A percentile compares a stretch with the other conserved stretches of the same genome.
These are phyloP conservation scores for Candida xyloterini DNA, from an alignment of 805 yeast species.

Conservation along the genomic window DNA sequence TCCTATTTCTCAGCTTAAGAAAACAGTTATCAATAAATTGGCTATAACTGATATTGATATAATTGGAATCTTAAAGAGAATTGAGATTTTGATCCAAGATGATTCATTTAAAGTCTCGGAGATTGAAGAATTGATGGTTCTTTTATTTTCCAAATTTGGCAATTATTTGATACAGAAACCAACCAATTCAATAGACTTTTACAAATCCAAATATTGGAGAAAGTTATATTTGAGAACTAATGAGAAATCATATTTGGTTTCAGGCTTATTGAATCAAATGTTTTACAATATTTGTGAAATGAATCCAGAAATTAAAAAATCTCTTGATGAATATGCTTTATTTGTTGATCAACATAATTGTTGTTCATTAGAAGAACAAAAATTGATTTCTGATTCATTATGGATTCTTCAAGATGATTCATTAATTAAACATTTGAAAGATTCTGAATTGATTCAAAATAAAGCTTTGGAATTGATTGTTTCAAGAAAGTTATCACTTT, in stretches of 20 bases:
- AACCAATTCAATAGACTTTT: conserved; percentile 13
- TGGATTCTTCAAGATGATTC: conserved; percentile 20
- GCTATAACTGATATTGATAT: conserved; percentile 49
- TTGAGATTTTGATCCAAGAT: conserved; percentile 32
- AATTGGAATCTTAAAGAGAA: conserved; percentile 42
- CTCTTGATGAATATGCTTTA: conserved; percentile 1
- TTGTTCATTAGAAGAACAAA: background rate
- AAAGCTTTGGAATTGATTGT: conserved; percentile 2
- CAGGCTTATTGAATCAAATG: conserved; percentile 29
- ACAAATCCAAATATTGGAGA: conserved; percentile 28
- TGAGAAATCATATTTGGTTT: conserved; percentile 6
- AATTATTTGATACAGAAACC: conserved; percentile 33
- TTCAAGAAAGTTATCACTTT: conserved; percentile 1
- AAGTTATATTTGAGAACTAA: conserved; percentile 10
- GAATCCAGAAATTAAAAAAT: background rate
- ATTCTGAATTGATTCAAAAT: background rate
- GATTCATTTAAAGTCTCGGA: conserved; percentile 18
- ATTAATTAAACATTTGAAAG: conserved; percentile 5
- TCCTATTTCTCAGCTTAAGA: conserved; percentile 29
- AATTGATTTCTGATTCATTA: conserved; percentile 15
- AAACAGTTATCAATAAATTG: conserved; percentile 29
- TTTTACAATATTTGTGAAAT: conserved; percentile 17
- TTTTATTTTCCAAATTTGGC: conserved; percentile 44
- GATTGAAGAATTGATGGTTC: conserved; percentile 32
- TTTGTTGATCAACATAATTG: background rate